A percentile compares a stretch with the other conserved stretches of the same genome.
phyloP scores from a whole-genome alignment of 1,139 yeast species.

The Barnettozyma hawaiiensis region DNA sequence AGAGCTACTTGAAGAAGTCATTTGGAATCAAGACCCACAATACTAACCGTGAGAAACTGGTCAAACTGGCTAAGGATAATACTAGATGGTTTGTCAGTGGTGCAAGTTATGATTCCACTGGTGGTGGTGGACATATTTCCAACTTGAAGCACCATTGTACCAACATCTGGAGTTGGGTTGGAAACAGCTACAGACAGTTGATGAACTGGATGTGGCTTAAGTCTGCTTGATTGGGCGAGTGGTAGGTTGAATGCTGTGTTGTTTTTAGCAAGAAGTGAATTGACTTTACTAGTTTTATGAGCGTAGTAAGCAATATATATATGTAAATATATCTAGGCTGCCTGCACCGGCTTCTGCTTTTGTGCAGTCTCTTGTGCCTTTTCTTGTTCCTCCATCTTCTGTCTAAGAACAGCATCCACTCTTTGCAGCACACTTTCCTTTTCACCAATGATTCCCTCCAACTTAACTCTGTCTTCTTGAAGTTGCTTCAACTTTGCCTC shows the following conservation, averaged over 20 bases:
- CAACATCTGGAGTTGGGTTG: conserved; percentile 9
- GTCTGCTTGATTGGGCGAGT: background rate
- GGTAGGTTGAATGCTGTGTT: background rate
- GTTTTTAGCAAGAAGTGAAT: too few relatives aligned
- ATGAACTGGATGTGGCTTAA: conserved; percentile 15
- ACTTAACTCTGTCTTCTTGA: conserved; percentile 64
- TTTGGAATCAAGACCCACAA: conserved; percentile 43
- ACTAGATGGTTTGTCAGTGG: conserved; percentile 34
- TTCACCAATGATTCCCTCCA: conserved; percentile 67
- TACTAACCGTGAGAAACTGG: conserved; percentile 38
- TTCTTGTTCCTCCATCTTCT: conserved; percentile 28
- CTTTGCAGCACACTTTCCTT: conserved; percentile 45
- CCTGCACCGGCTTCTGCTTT: background rate
- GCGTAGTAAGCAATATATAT: too few relatives aligned
- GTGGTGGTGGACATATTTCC: background rate
- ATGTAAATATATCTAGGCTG: background rate
- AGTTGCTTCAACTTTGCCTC: conserved; percentile 68
- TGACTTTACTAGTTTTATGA: too few relatives aligned
- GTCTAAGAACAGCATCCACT: conserved; percentile 45
- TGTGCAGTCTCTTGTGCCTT: conserved; percentile 4
- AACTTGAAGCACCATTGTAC: conserved; percentile 7
- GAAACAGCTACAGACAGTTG: conserved; percentile 13
- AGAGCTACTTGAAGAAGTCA: conserved; percentile 42
- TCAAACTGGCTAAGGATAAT: conserved; percentile 42
- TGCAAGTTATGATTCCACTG: conserved; percentile 16